Evolutionary conservation across 306 rosid species (phyloP), one percentile per base, ranked within the genome.

Genomic region (Elaeagnus macrophylla): DNA sequence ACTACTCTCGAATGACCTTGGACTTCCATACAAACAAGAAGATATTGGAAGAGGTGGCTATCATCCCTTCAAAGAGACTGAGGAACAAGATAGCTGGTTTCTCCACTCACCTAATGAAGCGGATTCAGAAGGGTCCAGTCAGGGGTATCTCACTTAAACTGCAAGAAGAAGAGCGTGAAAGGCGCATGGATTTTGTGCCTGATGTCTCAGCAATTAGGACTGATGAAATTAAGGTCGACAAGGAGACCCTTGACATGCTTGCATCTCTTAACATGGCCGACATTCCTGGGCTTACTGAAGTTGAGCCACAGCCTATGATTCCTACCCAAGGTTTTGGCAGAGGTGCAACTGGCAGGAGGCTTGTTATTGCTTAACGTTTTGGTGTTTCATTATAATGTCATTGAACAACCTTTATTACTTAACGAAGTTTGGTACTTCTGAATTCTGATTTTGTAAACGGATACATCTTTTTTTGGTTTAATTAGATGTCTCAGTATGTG

Each of bases 11-110:
- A 38, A 74, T 74, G 79, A 74, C 75, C 37, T 36, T 74, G 11
- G 75, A 74, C 49, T 74, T 74, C 51, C 79, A 74, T 64, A 74
- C 67, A 7, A 74, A 68, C 68, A 74, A 74, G 71, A 74, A 74
- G 67, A 17, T 74, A 46, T 48, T 74, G 37, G 75, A 64, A 56
- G 79, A 74, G 38, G 79, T 74, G 1, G 75, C 79, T 7, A 68
- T 74, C 40, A 68, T 74, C 16, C 75, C 75, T 38, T 74, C 75
- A 38, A 74, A 74, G 61, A 53, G 75, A 10, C 79, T 74, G 17
- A 64, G 71, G 5, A 74, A 74, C 68, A 74, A 74, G 64, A 74
- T 74, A 12, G 79, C 71, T 16, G 79, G 79, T 2, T 74, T 68
- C 68, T 74, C 75, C 2, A 74, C 75, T 7, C 75, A 74, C 48